These are phyloP conservation scores for Fusarium sp. DNA, from an alignment of 2,329 filamentous ascomycete species.

Conservation along the genomic window DNA sequence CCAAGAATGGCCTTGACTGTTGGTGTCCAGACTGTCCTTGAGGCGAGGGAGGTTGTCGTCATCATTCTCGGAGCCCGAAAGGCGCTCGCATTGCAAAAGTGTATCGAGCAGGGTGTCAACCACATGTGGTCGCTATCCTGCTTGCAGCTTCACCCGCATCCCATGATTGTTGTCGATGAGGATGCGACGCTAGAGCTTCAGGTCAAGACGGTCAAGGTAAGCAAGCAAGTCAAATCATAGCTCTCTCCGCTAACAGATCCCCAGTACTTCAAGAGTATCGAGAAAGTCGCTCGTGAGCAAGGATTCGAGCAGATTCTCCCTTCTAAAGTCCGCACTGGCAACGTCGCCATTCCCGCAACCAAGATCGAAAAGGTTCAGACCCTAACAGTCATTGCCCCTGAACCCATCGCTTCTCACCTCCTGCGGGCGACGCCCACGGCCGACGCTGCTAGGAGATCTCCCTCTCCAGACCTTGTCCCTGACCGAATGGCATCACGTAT, in stretches of 20 bases:
- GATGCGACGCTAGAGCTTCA: slow-evolving; percentile 80
- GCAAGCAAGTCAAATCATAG: neutral
- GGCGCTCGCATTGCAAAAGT: slow-evolving; percentile 81
- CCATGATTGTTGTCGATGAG: slow-evolving; percentile 86
- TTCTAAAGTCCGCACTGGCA: slow-evolving; percentile 66
- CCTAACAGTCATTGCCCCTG: slow-evolving; percentile 62
- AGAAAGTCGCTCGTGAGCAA: slow-evolving; percentile 69
- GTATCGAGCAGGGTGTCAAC: slow-evolving; percentile 84
- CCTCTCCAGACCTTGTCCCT: slow-evolving; percentile 70
- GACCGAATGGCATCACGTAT: slow-evolving; percentile 72
- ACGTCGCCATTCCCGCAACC: slow-evolving; percentile 53
- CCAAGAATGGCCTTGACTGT: slow-evolving; percentile 87
- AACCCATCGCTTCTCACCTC: slow-evolving; percentile 67
- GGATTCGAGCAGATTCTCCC: slow-evolving; percentile 70
- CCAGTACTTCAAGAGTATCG: slow-evolving; percentile 78
- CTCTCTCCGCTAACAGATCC: neutral
- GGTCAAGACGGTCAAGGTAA: slow-evolving; percentile 77
- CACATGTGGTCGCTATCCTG: slow-evolving; percentile 92
- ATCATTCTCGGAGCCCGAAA: slow-evolving; percentile 88
- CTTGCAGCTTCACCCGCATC: slow-evolving; percentile 83
- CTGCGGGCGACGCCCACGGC: slow-evolving; percentile 66
- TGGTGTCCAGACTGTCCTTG: slow-evolving; percentile 84
- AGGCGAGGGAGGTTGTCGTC: slow-evolving; percentile 83
- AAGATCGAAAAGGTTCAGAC: slow-evolving; percentile 58
- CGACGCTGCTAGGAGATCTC: slow-evolving; percentile 66